Conservation (phyloP, 176 grass and related monocot species). For the Puya raimondii region DNA sequence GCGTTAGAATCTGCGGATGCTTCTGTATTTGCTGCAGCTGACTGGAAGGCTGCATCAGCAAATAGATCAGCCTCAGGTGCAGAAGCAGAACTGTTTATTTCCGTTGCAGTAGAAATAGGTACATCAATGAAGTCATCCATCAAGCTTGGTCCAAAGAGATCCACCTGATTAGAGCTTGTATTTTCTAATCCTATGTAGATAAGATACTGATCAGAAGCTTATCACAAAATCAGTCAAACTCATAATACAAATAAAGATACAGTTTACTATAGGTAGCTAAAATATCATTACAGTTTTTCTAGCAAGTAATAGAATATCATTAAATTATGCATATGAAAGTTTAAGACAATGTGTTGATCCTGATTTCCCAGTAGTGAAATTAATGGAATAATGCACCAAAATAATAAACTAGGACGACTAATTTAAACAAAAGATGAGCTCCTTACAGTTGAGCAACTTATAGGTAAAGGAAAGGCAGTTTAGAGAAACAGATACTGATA, state of each 20-base stretch:
- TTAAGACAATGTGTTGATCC: background rate
- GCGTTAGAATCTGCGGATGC: constrained; percentile 10
- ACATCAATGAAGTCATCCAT: constrained; percentile 33
- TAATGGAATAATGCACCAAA: too few species aligned
- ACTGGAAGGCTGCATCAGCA: constrained; percentile 37
- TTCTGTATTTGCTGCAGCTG: constrained; percentile 23
- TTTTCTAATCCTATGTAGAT: constrained; percentile 22
- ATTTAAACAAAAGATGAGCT: too few species aligned
- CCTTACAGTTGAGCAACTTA: too few species aligned
- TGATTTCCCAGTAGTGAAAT: background rate
- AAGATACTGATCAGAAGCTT: constrained; percentile 10
- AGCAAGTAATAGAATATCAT: background rate
- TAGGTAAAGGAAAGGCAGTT: too few species aligned
- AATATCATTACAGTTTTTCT: too few species aligned
- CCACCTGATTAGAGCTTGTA: constrained; percentile 28
- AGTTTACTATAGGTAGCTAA: too few species aligned
- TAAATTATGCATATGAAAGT: background rate
- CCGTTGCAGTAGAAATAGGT: constrained; percentile 24
- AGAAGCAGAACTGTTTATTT: constrained; percentile 12
- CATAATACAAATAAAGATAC: too few species aligned
- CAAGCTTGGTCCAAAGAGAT: constrained; percentile 43
- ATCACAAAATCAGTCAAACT: background rate
- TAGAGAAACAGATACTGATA: too few species aligned
- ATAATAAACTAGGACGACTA: too few species aligned
- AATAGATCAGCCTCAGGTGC: constrained; percentile 51